phyloP scores from a whole-genome alignment of 148 eudicot species.

The Rhododendron ferrugineum region DNA sequence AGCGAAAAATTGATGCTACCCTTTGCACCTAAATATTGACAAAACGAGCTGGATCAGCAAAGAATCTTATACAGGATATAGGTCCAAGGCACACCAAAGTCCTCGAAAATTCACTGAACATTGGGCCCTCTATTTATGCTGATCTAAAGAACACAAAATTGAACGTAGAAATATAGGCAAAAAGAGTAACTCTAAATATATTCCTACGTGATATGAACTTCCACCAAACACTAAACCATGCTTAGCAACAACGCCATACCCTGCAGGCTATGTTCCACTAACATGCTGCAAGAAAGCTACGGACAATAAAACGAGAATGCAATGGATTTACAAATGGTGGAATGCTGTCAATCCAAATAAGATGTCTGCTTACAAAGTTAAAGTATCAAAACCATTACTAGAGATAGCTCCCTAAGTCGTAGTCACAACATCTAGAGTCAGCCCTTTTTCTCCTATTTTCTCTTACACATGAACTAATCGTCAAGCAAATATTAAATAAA shows the following conservation, averaged over 20 bases:
- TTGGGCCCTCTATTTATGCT: neutral
- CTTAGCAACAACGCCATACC: neutral
- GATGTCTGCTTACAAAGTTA: too few relatives aligned
- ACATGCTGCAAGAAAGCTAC: neutral
- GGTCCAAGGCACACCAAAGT: neutral
- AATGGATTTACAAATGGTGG: neutral
- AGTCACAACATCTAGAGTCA: neutral
- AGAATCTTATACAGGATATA: neutral
- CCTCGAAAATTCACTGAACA: neutral
- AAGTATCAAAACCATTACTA: too few relatives aligned
- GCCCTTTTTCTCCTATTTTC: neutral
- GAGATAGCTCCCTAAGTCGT: neutral
- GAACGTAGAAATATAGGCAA: neutral
- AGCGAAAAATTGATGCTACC: conserved; percentile 77
- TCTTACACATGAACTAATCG: neutral
- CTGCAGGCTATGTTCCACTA: neutral
- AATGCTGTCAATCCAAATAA: neutral
- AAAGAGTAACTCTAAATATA: neutral
- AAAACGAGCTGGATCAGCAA: neutral
- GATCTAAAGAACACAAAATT: neutral
- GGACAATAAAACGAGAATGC: neutral
- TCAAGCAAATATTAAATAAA: neutral
- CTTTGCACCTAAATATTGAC: conserved; percentile 52
- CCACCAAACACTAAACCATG: neutral
- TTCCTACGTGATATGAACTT: neutral